Base-by-base conservation (phyloP, 495 filamentous ascomycete genomes). In the Recurvomyces mirabilis region DNA sequence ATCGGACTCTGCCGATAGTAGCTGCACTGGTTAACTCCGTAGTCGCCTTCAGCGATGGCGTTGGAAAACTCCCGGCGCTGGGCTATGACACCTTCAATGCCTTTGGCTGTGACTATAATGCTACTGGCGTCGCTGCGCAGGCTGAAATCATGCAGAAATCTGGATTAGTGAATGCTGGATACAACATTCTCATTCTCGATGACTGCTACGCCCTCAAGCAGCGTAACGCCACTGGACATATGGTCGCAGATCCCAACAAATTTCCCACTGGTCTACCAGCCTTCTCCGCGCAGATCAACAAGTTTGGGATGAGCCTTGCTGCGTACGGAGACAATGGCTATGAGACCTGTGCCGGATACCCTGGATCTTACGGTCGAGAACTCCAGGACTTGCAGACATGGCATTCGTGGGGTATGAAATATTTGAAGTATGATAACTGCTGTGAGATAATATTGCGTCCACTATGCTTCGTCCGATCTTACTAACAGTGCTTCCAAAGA, bases 361-460 rank as follows among this genome's bases (percentile, higher is more conserved):
- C 47, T 10, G 47, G 47, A 5, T 50, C 47, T 14, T 50, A 47
- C 23, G 47, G 47, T 4, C 43, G 29, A 9, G 47, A 50, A 24
- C 9, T 35, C 5, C 40, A 47, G 29, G 47, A 50, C 24, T 34
- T 50, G 12, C 4, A 45, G 47, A 50, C 47, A 14, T 50, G 47
- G 47, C 31, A 43, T n/a, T 29, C 23, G 11, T 48, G 45, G 45
- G 43, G 52, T 10, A 51, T 46, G 13, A 17, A 43, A 23, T 58
- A 58, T 31, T 21, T 47, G 23, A 58, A 58, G 34, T 50, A 55
- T 31, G 55, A 58, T 26, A 49, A 52, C 33, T 58, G 55, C 44
- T 50, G 41, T 44, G 19, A 10, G 41, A 14, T 26, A 14, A 41
- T 15, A 9, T 5, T 35, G 5, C 32, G 13, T 5, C 13, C 18